Evolutionary conservation across 805 yeast species (phyloP), one percentile per base, ranked within the genome.

Genomic region (Metschnikowia lachancei): DNA sequence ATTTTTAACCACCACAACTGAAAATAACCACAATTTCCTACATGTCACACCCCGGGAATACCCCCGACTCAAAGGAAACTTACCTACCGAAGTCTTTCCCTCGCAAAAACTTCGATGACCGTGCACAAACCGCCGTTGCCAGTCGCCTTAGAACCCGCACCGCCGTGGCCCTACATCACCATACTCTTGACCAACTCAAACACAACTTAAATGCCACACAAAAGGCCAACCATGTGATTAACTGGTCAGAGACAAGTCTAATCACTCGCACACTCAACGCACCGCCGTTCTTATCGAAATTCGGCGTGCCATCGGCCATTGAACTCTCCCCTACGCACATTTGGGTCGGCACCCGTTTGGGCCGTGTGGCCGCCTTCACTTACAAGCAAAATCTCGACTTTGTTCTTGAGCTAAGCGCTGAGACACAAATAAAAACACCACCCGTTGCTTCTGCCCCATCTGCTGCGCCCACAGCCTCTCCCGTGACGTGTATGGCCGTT

Each of bases 291-390:
- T 9, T 54, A 1, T 22, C 53, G 6, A 43, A 43, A 11, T 55
- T 60, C 44, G 74, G 74, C 11, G 24, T 36, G 3, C 58, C 61
- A 2, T 42, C 47, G 4, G 50, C 34, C 34, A 38, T 69, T 12
- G 61, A 58, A 37, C 58, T 67, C 9, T 61, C 66, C 2, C 51
- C 69, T 1, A 43, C 65, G 6, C 64, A 74, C 28, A 67, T 85
- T 7, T 80, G 80, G 0, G 56, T 90, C 7, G 97, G 95, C 2
- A 90, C 97, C 0, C 57, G 76, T 0, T 77, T 76, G 41, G 96
- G 96, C 1, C 67, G 62, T 31, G 68, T 88, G 0, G 62, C 87
- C 4, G 70, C 85, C 4, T 90, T 87, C 62, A 85, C 83, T 56
- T 83, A 82, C 51, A 76, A 76, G 36, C 96, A 91, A 61, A 70